A percentile compares a stretch with the other conserved stretches of the same genome.
phyloP scores from a whole-genome alignment of 225 moss, liverwort and hornwort genomes.

The Takakia lepidozioides region DNA sequence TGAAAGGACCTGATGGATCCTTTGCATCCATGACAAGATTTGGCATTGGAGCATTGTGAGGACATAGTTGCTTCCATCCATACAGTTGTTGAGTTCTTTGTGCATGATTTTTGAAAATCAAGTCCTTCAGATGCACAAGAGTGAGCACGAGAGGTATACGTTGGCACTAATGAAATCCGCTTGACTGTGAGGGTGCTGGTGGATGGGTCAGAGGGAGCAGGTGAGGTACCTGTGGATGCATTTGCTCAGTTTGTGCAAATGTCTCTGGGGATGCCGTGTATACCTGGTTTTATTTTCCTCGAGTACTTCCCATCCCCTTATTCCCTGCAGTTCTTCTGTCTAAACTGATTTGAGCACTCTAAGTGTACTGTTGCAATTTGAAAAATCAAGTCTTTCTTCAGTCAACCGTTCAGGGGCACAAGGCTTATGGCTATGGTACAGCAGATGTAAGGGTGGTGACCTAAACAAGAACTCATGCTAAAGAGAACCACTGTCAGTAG shows the following conservation, averaged over 20 bases:
- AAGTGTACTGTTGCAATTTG: no score
- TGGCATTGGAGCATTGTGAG: no score
- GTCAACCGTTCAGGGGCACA: not conserved
- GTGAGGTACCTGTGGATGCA: slow-evolving; percentile 23
- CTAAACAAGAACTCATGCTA: not conserved
- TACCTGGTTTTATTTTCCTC: slow-evolving; percentile 31
- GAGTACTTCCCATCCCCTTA: slow-evolving; percentile 16
- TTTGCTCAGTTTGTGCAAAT: slow-evolving; percentile 47
- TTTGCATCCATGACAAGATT: no score
- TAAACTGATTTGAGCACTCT: not conserved
- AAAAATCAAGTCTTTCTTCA: not conserved
- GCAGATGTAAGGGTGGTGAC: not conserved
- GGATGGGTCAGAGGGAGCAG: slow-evolving; percentile 10
- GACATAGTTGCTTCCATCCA: no score
- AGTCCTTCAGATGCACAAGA: no score
- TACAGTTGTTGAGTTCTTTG: no score
- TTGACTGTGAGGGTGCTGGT: not conserved
- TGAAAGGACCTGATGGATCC: no score
- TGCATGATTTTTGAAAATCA: no score
- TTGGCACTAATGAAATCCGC: not conserved
- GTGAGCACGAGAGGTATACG: no score
- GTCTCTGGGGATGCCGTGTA: slow-evolving; percentile 41
- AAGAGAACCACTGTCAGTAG: not conserved
- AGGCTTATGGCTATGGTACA: no score
- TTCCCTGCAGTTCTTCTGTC: no score